Evolutionary conservation across 1,284 basidiomycete species (phyloP).

Genomic region (Gymnopus androsaceus): DNA sequence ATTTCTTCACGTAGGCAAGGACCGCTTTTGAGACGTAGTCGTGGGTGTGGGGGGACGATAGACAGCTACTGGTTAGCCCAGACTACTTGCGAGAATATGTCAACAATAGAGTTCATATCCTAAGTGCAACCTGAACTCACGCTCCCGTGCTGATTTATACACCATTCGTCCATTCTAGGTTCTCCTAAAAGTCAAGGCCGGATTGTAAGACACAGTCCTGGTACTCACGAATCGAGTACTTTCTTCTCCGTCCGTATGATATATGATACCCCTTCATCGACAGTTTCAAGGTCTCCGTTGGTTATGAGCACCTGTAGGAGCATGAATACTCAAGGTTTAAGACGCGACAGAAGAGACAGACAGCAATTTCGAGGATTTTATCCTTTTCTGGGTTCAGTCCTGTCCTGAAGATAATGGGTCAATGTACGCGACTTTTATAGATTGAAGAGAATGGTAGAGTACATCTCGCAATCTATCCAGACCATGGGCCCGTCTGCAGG

Average conservation of each 20-base stretch:
- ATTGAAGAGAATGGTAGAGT: slow-evolving; percentile 25
- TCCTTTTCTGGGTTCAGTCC: slow-evolving; percentile 61
- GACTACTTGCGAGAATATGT: slow-evolving; percentile 47
- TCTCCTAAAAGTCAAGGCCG: background rate
- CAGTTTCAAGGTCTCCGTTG: slow-evolving; percentile 70
- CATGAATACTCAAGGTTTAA: background rate
- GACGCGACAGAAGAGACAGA: slow-evolving; percentile 27
- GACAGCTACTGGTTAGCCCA: slow-evolving; percentile 70
- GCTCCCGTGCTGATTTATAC: slow-evolving; percentile 67
- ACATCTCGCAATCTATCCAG: slow-evolving; percentile 92
- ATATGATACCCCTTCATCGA: slow-evolving; percentile 76
- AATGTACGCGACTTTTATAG: background rate
- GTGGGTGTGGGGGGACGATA: slow-evolving; percentile 59
- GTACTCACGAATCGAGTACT: slow-evolving; percentile 60
- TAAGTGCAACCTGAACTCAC: slow-evolving; percentile 39
- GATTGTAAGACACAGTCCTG: background rate
- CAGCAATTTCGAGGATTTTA: slow-evolving; percentile 77
- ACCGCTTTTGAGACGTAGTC: slow-evolving; percentile 59
- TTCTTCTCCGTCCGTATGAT: slow-evolving; percentile 68
- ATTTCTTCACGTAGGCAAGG: slow-evolving; percentile 70
- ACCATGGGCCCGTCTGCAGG: slow-evolving; percentile 71
- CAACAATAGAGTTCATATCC: background rate
- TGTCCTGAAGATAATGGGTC: background rate
- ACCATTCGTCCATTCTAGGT: slow-evolving; percentile 77
- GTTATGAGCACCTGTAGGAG: slow-evolving; percentile 72